A percentile compares a stretch with the other conserved stretches of the same genome.
Conservation (phyloP, 306 rosid genomes). For the Vachellia pachyceras region DNA sequence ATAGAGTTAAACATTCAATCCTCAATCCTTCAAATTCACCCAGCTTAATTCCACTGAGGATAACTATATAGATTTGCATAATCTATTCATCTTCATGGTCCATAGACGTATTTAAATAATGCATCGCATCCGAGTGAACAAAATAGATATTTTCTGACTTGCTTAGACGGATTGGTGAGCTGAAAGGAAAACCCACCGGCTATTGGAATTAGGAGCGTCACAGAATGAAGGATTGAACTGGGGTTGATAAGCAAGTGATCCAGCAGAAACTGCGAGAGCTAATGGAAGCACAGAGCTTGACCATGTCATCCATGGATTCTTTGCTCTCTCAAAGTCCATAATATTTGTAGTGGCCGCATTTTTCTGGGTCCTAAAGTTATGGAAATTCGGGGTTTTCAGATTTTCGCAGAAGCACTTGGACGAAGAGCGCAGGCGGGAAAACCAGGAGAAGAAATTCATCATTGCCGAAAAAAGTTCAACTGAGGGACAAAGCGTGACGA, state of each 20-base stretch:
- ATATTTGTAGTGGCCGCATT: conserved; percentile 15
- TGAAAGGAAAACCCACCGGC: conserved; percentile 43
- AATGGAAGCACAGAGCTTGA: conserved; percentile 63
- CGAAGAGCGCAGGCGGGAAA: conserved; percentile 70
- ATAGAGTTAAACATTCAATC: neutral
- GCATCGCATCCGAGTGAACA: neutral
- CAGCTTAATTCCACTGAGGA: neutral
- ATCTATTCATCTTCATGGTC: neutral
- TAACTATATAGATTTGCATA: neutral
- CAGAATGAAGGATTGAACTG: conserved; percentile 56
- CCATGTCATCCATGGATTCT: conserved; percentile 35
- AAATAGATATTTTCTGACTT: neutral
- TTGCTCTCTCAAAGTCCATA: conserved; percentile 38
- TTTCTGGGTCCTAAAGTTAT: conserved; percentile 27
- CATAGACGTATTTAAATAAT: neutral
- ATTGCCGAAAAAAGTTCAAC: conserved; percentile 18
- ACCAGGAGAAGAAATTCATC: conserved; percentile 55
- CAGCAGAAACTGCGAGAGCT: conserved; percentile 71
- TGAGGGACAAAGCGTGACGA: neutral
- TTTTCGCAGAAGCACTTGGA: conserved; percentile 45
- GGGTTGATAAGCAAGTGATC: conserved; percentile 63
- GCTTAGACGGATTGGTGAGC: neutral
- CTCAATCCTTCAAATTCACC: neutral
- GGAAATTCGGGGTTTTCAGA: conserved; percentile 34
- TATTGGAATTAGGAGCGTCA: conserved; percentile 42